phyloP scores from a whole-genome alignment of 2,329 filamentous ascomycete genomes.

The Fusarium sp. region DNA sequence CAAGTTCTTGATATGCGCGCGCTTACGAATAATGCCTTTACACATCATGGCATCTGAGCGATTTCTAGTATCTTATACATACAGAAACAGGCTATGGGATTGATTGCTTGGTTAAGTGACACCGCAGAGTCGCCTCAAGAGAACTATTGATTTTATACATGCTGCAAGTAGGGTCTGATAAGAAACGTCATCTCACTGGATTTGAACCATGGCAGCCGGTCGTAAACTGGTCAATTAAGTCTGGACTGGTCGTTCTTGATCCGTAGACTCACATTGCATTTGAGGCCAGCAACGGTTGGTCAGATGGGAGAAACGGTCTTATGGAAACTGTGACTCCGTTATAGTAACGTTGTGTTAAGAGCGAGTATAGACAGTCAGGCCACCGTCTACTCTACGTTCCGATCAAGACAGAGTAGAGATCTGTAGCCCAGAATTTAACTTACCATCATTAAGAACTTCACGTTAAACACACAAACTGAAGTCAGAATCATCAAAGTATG shows the following conservation, averaged over 20 bases:
- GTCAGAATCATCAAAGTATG: conserved; percentile 18
- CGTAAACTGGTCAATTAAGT: not conserved
- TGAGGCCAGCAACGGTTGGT: conserved; percentile 22
- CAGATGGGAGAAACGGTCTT: not conserved
- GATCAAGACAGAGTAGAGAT: not conserved
- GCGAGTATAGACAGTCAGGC: not conserved
- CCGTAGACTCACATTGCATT: conserved; percentile 15
- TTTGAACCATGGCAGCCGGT: conserved; percentile 7
- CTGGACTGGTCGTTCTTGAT: not conserved
- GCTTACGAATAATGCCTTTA: conserved; percentile 39
- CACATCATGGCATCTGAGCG: conserved; percentile 34
- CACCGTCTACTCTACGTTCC: not conserved
- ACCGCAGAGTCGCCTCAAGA: conserved; percentile 5
- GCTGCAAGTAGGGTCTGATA: conserved; percentile 31
- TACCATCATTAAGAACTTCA: not conserved
- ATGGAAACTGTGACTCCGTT: not conserved
- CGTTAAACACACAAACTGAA: not conserved
- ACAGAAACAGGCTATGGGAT: not conserved
- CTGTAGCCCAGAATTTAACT: not conserved
- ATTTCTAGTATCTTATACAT: conserved; percentile 12
- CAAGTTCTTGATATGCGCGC: conserved; percentile 22
- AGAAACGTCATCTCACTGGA: conserved; percentile 4
- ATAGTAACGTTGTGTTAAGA: not conserved
- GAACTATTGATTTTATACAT: conserved; percentile 27
- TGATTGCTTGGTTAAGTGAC: not conserved